Percentiles rank a stretch among this genome's conserved stretches.
Conservation (phyloP, 1,284 basidiomycete species). For the Cutaneotrichosporon mucoides region DNA sequence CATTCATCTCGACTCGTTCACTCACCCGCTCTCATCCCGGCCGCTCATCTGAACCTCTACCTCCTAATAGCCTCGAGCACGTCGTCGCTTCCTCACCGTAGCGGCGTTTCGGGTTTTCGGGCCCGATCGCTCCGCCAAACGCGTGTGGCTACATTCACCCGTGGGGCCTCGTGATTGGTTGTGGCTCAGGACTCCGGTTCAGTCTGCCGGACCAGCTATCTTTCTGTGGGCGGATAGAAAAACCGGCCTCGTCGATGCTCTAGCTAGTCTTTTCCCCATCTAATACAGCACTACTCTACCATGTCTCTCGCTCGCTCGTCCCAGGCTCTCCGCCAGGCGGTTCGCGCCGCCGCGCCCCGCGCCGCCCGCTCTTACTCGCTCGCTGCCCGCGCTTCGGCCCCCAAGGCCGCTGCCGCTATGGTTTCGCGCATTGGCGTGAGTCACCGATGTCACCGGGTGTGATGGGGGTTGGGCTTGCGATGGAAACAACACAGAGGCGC, state of each 20-base stretch:
- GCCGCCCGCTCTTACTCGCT: slow-evolving; percentile 65
- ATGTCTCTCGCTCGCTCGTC: slow-evolving; percentile 47
- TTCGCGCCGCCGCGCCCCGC: slow-evolving; percentile 44
- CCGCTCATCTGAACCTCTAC: neutral
- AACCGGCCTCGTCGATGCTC: neutral
- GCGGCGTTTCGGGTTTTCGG: slow-evolving; percentile 4
- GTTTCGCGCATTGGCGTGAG: slow-evolving; percentile 45
- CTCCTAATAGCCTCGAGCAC: neutral
- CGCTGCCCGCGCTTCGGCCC: slow-evolving; percentile 53
- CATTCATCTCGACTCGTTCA: neutral
- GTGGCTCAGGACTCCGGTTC: neutral
- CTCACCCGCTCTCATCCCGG: slow-evolving; percentile 2
- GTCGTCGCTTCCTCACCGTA: neutral
- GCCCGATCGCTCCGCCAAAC: neutral
- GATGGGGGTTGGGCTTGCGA: neutral
- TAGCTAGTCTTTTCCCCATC: neutral
- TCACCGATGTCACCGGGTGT: slow-evolving; percentile 7
- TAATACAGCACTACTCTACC: slow-evolving; percentile 1
- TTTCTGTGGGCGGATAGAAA: neutral
- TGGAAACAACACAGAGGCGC: neutral
- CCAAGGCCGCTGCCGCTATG: slow-evolving; percentile 37
- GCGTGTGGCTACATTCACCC: neutral
- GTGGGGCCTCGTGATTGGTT: neutral
- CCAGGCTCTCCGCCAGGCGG: slow-evolving; percentile 50
- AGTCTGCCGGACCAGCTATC: neutral